Percentiles rank a stretch among this genome's conserved stretches.
Conservation (phyloP, 2,329 filamentous ascomycete genomes). For the Colletotrichum sp. region DNA sequence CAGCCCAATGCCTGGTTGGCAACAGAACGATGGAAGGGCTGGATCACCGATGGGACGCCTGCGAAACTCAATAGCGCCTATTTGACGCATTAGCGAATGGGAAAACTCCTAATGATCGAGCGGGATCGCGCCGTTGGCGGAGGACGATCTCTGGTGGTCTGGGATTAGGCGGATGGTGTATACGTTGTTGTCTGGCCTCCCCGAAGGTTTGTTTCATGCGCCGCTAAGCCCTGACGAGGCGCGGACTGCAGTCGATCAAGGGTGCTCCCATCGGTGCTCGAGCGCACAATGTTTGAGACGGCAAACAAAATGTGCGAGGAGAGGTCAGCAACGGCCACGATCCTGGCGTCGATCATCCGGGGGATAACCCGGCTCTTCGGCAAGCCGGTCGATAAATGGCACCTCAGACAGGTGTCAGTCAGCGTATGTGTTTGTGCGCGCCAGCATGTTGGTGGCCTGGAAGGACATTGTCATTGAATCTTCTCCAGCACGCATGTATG, state of each 20-base stretch:
- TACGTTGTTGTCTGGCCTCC: neutral
- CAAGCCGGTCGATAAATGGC: conserved; percentile 1
- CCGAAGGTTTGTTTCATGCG: conserved; percentile 21
- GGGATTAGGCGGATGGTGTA: neutral
- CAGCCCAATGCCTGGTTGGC: conserved; percentile 3
- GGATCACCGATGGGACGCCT: conserved; percentile 18
- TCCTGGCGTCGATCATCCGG: neutral
- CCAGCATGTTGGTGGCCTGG: neutral
- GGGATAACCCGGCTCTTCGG: neutral
- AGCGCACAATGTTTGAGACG: conserved; percentile 17
- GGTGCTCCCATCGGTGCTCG: conserved; percentile 1
- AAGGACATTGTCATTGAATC: neutral
- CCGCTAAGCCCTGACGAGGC: neutral
- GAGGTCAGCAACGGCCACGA: neutral
- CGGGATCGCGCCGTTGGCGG: neutral
- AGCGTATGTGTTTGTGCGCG: neutral
- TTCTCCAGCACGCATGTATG: neutral
- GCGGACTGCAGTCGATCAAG: neutral
- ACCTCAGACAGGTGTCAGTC: conserved; percentile 12
- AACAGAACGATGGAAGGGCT: neutral
- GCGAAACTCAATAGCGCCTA: conserved; percentile 5
- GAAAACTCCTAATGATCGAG: neutral
- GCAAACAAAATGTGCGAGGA: neutral
- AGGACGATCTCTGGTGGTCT: neutral
- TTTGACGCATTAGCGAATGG: neutral